A percentile compares a stretch with the other conserved stretches of the same genome.
These are phyloP conservation scores for Davidsoniella virescens DNA, from an alignment of 2,329 filamentous ascomycete species.

Conservation along the genomic window DNA sequence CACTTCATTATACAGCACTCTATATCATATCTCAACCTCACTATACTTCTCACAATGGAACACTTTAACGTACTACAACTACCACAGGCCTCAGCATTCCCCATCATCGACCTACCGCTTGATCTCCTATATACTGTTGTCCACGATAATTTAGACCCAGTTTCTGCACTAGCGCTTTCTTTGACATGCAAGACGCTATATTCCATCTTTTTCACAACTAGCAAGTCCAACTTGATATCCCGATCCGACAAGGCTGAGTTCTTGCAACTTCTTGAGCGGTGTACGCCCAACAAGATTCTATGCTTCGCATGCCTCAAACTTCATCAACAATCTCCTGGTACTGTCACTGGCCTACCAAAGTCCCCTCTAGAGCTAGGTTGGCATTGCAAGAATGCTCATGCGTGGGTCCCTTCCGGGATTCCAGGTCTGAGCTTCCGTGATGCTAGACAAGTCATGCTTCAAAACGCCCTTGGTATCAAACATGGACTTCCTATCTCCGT, in stretches of 20 bases:
- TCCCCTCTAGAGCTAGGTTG: slow-evolving; percentile 10
- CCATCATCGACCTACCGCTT: slow-evolving; percentile 9
- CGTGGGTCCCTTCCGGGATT: slow-evolving; percentile 6
- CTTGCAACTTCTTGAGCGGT: slow-evolving; percentile 3
- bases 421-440: slow-evolving; percentile 9
- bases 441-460: slow-evolving; percentile 1
- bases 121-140: slow-evolving; percentile 7
- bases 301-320: slow-evolving; percentile 9
- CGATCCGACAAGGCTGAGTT: slow-evolving; percentile 3
- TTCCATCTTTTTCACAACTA: neutral
- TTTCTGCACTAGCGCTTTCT: neutral
- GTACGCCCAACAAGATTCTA: neutral
- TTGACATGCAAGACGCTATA: slow-evolving; percentile 6
- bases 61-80: neutral
- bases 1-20: too few relatives aligned
- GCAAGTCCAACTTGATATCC: neutral
- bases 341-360: slow-evolving; percentile 3
- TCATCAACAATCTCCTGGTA: neutral
- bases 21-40: neutral
- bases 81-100: neutral
- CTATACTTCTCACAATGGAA: neutral
- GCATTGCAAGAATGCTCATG: slow-evolving; percentile 6
- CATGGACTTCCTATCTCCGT: neutral
- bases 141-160: neutral
- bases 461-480: neutral